A percentile compares a stretch with the other conserved stretches of the same genome.
Evolutionary conservation across 306 rosid genomes (phyloP).

Genomic region (Inga laurina): DNA sequence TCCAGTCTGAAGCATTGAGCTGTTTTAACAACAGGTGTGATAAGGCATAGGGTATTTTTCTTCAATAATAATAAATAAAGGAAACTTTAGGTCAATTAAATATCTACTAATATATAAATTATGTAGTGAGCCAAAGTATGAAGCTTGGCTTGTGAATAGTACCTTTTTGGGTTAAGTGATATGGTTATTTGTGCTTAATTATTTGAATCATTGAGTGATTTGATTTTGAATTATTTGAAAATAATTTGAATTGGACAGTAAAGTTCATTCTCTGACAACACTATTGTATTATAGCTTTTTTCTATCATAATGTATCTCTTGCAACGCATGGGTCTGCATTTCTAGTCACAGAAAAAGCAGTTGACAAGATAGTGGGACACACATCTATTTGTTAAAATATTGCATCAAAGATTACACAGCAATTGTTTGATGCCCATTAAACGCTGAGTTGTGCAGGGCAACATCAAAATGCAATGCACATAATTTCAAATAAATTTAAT

Average conservation of each 20-base stretch:
- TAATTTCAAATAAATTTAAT: not conserved
- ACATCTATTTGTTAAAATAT: constrained; percentile 22
- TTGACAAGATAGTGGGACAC: constrained; percentile 4
- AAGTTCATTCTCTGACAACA: not conserved
- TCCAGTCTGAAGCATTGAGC: constrained; percentile 80
- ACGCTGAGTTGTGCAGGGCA: not conserved
- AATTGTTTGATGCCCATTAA: not conserved
- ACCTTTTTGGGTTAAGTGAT: not conserved
- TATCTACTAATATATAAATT: not conserved
- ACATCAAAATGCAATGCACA: not conserved
- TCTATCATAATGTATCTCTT: not conserved
- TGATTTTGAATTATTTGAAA: not conserved
- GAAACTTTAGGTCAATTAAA: constrained; percentile 12
- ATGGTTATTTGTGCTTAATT: not conserved
- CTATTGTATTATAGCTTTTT: not conserved
- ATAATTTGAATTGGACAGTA: not conserved
- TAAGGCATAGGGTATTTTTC: constrained; percentile 13
- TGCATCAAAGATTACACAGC: constrained; percentile 1
- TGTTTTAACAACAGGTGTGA: constrained; percentile 41
- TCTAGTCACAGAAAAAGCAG: not conserved
- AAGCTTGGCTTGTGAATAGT: not conserved
- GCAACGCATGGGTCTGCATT: not conserved
- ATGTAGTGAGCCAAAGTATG: not conserved
- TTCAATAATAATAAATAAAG: constrained; percentile 2
- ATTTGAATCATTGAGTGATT: not conserved